Evolutionary conservation across 1,284 basidiomycete species (phyloP), one percentile per base, ranked within the genome.

Genomic region (Irpex sp.): DNA sequence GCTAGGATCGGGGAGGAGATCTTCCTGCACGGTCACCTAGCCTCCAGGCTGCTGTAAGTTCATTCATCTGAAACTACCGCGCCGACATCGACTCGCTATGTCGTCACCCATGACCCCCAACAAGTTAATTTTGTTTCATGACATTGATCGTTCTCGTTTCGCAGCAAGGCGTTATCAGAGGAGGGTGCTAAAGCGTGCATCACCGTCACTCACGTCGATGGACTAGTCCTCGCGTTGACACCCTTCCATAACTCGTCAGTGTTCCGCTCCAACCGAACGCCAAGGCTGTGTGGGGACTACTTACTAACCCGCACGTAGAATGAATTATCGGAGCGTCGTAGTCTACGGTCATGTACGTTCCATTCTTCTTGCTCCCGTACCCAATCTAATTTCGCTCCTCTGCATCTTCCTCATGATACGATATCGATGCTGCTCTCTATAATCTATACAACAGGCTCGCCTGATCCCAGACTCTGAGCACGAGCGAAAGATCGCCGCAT

Each of bases 161-260:
- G 15, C 49, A 56, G 54, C 15, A 56, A 56, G n/a, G 34, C 54
- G 8, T 21, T 56, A 26, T 56, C 54, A 21, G 34, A 31, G 31
- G 31, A 56, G 15, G 54, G 54, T 36, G 54, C 54, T 17, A 56
- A 21, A 56, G 54, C 54, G 31, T 56, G 54, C 31, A 56, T 56
- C 54, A 56, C 54, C 54, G 54, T 56, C 21, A 56, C 54, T 13
- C 54, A 56, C 34, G 31, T 56, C 54, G 54, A 56, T 17, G 54
- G 54, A 36, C 54, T 56, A 31, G 54, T 56, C 21, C 54, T 56
- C 54, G 54, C 54, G 9, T 21, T 56, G 26, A 56, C 54, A 31
- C 54, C 54, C 26, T 56, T 56, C 54, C 54, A 56, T 36, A 56
- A 56, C 54, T 56, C 54, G 54, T 56, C 15, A 11, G 54, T 56